Evolutionary conservation across 2,329 filamentous ascomycete species (phyloP), one percentile per base, ranked within the genome.

Genomic region (Myriangium duriaei): DNA sequence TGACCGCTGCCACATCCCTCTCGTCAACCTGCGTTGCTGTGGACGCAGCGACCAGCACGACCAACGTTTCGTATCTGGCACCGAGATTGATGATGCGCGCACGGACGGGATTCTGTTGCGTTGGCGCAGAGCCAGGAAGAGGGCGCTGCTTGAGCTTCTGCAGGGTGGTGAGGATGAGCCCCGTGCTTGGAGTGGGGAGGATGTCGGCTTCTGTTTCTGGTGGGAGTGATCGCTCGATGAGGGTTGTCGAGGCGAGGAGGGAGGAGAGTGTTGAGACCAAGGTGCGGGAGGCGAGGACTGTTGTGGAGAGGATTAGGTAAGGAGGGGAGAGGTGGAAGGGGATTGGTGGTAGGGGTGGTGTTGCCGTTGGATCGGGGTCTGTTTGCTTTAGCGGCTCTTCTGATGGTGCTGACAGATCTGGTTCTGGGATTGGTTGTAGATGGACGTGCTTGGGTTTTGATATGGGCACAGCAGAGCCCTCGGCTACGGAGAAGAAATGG

Each of bases 131-230:
- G 0, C 78, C 76, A 0, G 83, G 82, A 0, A 86, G 63, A 2
- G 79, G 65, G 33, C 68, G 72, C 50, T 94, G 87, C 30, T 77
- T 79, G 16, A 81, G 67, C 46, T 79, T 75, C 43, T 87, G 73
- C 4, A 87, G 61, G 0, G 73, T 81, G 1, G 82, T 82, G 13
- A 81, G 51, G 1, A 93, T 56, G 2, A 93, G 60, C 0, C 81
- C 85, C 0, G 71, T 74, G 0, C 64, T 66, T 0, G 82, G 75
- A 0, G 82, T 82, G 4, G 87, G 49, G 1, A 80, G 71, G 3
- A 94, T 57, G 49, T 94, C 86, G 2, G 82, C 79, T 53, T 85
- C 80, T 30, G 34, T 13, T 36, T 51, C 47, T 3, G 48, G 47
- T 4, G 55, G 55, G 41, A 74, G 76, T 45, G 80, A 74, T 34